These are phyloP conservation scores for Pseudonitzschia multiseries DNA, from an alignment of 108 stramenopile genomes.

Conservation along the genomic window DNA sequence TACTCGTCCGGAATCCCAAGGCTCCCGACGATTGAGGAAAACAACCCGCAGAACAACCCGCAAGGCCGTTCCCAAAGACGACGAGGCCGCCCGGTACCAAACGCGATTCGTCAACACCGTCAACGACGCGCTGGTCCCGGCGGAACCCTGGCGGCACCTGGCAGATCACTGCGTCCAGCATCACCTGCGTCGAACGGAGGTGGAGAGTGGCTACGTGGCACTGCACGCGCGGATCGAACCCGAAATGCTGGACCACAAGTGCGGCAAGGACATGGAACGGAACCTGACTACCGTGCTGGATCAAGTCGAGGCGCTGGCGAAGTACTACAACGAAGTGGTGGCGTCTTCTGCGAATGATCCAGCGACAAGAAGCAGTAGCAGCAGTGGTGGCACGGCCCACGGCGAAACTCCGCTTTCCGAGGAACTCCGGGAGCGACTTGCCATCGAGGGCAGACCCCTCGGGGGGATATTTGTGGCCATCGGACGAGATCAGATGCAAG, in stretches of 20 bases:
- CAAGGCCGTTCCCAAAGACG: neutral
- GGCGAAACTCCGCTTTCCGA: neutral
- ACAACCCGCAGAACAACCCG: neutral
- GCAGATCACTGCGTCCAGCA: constrained; percentile 32
- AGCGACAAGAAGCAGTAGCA: too few species aligned
- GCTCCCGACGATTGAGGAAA: too few species aligned
- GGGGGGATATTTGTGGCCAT: constrained; percentile 36
- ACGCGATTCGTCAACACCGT: constrained; percentile 14
- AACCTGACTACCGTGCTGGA: constrained; percentile 65
- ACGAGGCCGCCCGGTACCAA: neutral
- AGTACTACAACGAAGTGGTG: constrained; percentile 6
- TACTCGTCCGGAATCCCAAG: too few species aligned
- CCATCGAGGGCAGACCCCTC: neutral
- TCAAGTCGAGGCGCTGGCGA: constrained; percentile 28
- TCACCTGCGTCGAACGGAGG: neutral
- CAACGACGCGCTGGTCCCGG: constrained; percentile 30
- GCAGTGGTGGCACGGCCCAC: neutral
- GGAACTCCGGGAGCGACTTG: neutral
- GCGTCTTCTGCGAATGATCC: too few species aligned
- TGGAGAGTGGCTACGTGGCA: constrained; percentile 40
- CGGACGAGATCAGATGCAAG: constrained; percentile 28
- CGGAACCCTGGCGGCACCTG: constrained; percentile 31
- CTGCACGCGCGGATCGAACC: constrained; percentile 78
- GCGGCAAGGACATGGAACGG: constrained; percentile 50
- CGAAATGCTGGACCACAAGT: constrained; percentile 69